Base-by-base conservation (phyloP, 177 flowering plant genomes). In the Vitis hybrid region DNA sequence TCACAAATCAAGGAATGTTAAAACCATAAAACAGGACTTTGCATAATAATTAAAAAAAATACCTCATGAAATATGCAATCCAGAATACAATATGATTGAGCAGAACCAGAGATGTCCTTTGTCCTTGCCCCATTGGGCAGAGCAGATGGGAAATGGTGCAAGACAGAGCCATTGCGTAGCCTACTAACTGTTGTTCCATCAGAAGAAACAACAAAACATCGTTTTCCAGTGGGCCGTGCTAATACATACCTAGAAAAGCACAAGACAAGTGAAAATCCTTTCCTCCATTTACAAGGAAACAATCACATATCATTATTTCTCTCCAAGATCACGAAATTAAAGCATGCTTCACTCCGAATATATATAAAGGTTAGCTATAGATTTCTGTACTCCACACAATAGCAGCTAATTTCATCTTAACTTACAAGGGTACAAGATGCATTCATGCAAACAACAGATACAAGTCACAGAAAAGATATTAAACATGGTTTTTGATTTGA, bases 21-120 rank as follows among this genome's bases (percentile, higher is more conserved):
- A 15, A 56, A 16, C 20, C 8, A 19, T 10, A 3, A 51, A 53
- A 31, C 2, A 50, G 10, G 51, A 7, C 48, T 31, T 11, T 22
- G 5, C 22, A 50, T 10, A 26, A 50, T 39, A 60, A n/a, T 15
- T 9, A 70, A 12, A 15, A 55, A 52, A 50, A 10, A 3, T 69
- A 93, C 98, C 94, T 95, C 98, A 55, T 95, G 99, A 80, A 90
- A 95, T 64, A 95, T 91, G 74, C 98, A 95, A 72, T 95, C 99
- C 57, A 95, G 83, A 49, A 93, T 90, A 65, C 83, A 87, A 74
- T 84, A 95, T 12, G 89, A 80, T 55, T 87, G 89, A 55, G 84
- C 81, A 11, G 97, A 74, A n/a, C 91, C 87, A 9, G 89, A 76
- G 12, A 51, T 77, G 57, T 79, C 89, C 70, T 74, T 82, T 5